Conservation (phyloP, 257 asterid genomes). For the Rauvolfia tetraphylla region DNA sequence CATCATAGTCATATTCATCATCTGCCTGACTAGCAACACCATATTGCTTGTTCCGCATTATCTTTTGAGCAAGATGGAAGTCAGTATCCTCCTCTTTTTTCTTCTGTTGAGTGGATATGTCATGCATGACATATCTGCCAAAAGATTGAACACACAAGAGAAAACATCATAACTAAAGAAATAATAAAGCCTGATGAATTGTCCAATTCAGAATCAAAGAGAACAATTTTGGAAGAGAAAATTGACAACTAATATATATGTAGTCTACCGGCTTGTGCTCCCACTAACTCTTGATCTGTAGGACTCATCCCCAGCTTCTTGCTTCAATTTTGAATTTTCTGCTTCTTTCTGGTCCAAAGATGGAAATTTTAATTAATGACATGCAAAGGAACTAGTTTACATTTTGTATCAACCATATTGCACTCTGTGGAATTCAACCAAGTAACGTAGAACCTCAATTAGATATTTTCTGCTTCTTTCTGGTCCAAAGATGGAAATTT, state of each 20-base stretch:
- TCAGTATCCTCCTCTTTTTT: slow-evolving; percentile 80
- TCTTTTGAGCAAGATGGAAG: slow-evolving; percentile 74
- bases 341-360: slow-evolving; percentile 59
- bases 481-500: slow-evolving; percentile 29
- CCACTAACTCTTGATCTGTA: slow-evolving; percentile 50
- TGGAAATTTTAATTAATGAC: slow-evolving; percentile 17
- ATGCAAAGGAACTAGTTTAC: neutral
- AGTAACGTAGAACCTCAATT: neutral
- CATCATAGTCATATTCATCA: slow-evolving; percentile 94
- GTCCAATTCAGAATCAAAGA: neutral
- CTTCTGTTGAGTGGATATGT: slow-evolving; percentile 57
- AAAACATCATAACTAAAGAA: slow-evolving; percentile 1
- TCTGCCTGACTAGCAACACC: slow-evolving; percentile 64
- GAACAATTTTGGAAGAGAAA: neutral
- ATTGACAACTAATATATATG: neutral
- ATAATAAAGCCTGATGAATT: neutral
- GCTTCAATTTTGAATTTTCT: slow-evolving; percentile 45
- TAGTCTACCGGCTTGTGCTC: slow-evolving; percentile 70
- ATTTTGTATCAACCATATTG: neutral
- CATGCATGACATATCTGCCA: slow-evolving; percentile 62
- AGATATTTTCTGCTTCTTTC: slow-evolving; percentile 74
- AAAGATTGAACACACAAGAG: slow-evolving; percentile 10
- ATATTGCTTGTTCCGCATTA: slow-evolving; percentile 57
- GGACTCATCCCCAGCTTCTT: slow-evolving; percentile 32
- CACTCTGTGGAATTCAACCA: neutral